Conservation (phyloP, 331 rosid genomes). For the Pyracantha coccinea region DNA sequence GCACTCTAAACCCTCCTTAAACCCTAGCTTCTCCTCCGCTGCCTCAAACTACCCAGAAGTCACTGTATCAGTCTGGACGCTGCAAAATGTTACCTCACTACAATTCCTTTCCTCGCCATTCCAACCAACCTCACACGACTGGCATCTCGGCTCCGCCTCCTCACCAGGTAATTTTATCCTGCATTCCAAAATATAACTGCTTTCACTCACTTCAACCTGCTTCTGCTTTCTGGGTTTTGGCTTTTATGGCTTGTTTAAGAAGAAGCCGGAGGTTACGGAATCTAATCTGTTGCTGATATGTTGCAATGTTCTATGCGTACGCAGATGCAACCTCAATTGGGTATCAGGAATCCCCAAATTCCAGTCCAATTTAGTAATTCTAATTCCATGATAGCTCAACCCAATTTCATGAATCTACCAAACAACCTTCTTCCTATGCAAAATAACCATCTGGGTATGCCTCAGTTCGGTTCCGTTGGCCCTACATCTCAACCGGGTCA, state of each 20-base stretch:
- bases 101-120: conserved; percentile 4
- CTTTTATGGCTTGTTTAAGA: not conserved
- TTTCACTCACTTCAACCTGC: not conserved
- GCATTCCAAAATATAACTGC: not conserved
- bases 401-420: conserved; percentile 36
- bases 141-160: conserved; percentile 9
- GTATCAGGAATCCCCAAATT: conserved; percentile 12
- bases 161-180: conserved; percentile 24
- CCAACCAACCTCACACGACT: conserved; percentile 5
- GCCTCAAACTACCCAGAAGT: not conserved
- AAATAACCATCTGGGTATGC: conserved; percentile 33
- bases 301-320: not conserved
- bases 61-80: not conserved
- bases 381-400: conserved; percentile 23
- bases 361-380: conserved; percentile 16
- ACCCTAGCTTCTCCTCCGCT: not conserved
- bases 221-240: not conserved
- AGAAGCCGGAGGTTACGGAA: not conserved
- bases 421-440: conserved; percentile 35
- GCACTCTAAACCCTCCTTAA: not conserved
- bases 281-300: conserved; percentile 7
- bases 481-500: conserved; percentile 29
- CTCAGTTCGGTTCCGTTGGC: conserved; percentile 30
- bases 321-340: conserved; percentile 15
- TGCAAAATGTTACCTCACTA: conserved; percentile 13